Conservation (phyloP, 2,329 filamentous ascomycete genomes). For the Colletotrichum tanaceti region DNA sequence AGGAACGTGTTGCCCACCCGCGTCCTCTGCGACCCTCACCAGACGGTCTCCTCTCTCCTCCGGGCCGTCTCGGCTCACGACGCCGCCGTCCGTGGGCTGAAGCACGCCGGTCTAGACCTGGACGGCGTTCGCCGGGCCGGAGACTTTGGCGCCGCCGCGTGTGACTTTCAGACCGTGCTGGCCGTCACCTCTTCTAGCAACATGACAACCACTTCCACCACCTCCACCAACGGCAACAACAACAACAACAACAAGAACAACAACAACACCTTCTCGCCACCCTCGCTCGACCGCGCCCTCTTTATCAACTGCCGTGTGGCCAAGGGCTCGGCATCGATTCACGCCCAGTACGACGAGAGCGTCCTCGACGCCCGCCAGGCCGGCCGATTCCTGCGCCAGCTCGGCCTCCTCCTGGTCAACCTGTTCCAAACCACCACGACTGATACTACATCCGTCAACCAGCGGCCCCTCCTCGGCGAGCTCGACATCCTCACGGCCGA, state of each 20-base stretch:
- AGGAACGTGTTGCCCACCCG: constrained; percentile 30
- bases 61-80: constrained; percentile 8
- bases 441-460: no score
- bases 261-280: background rate
- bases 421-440: background rate
- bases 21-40: constrained; percentile 20
- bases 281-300: constrained; percentile 26
- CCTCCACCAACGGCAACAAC: no score
- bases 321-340: constrained; percentile 10
- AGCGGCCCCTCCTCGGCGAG: background rate
- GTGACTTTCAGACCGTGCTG: constrained; percentile 29
- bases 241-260: no score
- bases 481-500: constrained; percentile 17
- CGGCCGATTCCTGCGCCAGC: constrained; percentile 32
- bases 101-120: background rate
- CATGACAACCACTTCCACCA: no score
- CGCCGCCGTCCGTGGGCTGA: background rate
- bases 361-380: constrained; percentile 11
- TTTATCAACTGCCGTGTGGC: constrained; percentile 22
- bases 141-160: constrained; percentile 11
- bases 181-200: background rate
- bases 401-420: constrained; percentile 20
- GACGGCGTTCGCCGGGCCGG: background rate
- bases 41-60: constrained; percentile 8
- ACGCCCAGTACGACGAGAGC: constrained; percentile 22